These are phyloP conservation scores for Cyclotella distinguenda DNA, from an alignment of 108 stramenopile genomes.

Conservation along the genomic window DNA sequence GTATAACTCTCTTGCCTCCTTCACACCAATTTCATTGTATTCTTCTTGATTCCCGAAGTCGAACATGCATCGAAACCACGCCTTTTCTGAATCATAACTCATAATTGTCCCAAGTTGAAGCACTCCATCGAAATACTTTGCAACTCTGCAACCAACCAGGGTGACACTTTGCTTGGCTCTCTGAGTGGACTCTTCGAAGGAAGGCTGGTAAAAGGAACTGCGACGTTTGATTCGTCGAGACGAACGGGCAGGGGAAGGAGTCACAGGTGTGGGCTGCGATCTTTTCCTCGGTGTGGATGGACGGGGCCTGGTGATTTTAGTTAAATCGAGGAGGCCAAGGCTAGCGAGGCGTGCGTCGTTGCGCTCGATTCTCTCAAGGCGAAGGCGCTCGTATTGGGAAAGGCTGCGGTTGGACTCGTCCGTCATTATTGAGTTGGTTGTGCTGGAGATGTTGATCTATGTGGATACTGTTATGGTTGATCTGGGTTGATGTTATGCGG, in stretches of 20 bases:
- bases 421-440: no score
- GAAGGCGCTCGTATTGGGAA: slow-evolving; percentile 71
- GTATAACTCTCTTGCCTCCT: not conserved
- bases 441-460: no score
- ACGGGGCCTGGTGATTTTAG: not conserved
- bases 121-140: slow-evolving; percentile 2
- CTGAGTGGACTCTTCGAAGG: slow-evolving; percentile 4
- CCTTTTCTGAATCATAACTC: not conserved
- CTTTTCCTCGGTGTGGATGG: not conserved
- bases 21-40: not conserved
- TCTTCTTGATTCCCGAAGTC: not conserved
- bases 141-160: not conserved
- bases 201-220: slow-evolving; percentile 11
- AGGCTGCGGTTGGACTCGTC: no score
- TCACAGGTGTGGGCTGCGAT: not conserved
- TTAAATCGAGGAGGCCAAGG: slow-evolving; percentile 50
- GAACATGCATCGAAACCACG: not conserved
- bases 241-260: slow-evolving; percentile 22
- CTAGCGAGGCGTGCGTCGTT: slow-evolving; percentile 61
- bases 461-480: not conserved
- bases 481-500: not conserved
- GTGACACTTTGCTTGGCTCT: not conserved
- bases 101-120: slow-evolving; percentile 1
- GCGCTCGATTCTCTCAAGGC: slow-evolving; percentile 66
- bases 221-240: slow-evolving; percentile 29